Evolutionary conservation across 164 flowering plant genomes (phyloP).

Genomic region (Liquidambar formosana): DNA sequence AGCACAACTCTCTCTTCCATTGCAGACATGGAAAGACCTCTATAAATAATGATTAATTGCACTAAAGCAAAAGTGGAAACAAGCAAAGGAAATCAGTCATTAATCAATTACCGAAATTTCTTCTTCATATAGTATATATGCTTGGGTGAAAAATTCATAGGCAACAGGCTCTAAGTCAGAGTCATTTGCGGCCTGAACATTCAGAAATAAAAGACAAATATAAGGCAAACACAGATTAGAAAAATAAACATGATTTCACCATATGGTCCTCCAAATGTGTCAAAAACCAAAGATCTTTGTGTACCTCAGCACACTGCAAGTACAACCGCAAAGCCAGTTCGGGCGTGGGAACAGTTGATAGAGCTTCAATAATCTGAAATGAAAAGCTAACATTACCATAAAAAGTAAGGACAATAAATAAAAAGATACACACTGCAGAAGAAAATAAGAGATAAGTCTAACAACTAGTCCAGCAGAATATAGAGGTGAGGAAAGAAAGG

Average conservation of each 20-base stretch:
- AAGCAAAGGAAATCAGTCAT: neutral
- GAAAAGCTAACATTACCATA: conserved; percentile 6
- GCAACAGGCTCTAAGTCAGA: conserved; percentile 94
- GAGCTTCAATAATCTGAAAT: conserved; percentile 78
- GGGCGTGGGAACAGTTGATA: conserved; percentile 72
- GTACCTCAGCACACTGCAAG: conserved; percentile 95
- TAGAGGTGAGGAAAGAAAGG: too few species aligned
- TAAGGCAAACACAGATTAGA: neutral
- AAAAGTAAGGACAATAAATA: neutral
- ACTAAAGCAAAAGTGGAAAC: too few species aligned
- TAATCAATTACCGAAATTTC: conserved; percentile 78
- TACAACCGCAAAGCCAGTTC: conserved; percentile 87
- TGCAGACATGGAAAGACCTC: neutral
- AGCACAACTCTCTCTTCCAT: neutral
- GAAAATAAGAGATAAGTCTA: too few species aligned
- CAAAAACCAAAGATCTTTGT: neutral
- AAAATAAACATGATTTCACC: neutral
- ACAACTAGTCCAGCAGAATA: too few species aligned
- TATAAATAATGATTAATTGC: neutral
- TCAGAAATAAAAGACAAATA: neutral
- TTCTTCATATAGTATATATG: conserved; percentile 95
- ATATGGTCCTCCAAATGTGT: neutral
- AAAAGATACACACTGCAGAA: neutral
- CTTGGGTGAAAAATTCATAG: conserved; percentile 97
- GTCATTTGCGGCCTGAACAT: conserved; percentile 46